Conservation (phyloP, 306 rosid genomes). For the Quercus ilex region DNA sequence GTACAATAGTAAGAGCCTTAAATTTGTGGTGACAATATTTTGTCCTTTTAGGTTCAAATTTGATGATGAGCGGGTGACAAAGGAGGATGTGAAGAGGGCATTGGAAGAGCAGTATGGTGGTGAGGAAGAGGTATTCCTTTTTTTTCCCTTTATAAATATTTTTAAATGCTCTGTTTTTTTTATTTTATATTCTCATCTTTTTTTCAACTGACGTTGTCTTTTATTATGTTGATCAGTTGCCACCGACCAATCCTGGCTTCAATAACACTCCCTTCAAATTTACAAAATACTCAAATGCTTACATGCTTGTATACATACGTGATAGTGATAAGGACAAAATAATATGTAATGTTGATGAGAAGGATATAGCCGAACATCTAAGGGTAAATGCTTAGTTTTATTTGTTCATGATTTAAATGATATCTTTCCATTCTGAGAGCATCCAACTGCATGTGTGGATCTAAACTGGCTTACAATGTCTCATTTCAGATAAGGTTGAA, state of each 20-base stretch:
- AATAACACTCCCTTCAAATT: conserved; percentile 84
- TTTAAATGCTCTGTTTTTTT: neutral
- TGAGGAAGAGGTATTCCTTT: conserved; percentile 73
- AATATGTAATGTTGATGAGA: conserved; percentile 84
- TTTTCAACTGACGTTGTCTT: conserved; percentile 13
- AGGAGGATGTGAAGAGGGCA: conserved; percentile 81
- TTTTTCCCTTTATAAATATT: neutral
- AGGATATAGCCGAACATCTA: conserved; percentile 81
- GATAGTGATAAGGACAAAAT: conserved; percentile 88
- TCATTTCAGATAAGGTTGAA: conserved; percentile 66
- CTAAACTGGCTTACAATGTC: conserved; percentile 8
- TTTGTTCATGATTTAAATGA: neutral
- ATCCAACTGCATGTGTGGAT: conserved; percentile 5
- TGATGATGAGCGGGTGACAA: conserved; percentile 92
- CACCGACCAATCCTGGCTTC: conserved; percentile 83
- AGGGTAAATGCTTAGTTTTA: conserved; percentile 48
- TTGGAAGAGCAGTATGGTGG: conserved; percentile 96
- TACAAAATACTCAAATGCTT: conserved; percentile 87
- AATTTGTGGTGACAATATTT: neutral
- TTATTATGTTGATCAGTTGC: conserved; percentile 52
- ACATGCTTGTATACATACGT: conserved; percentile 94
- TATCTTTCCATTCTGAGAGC: neutral
- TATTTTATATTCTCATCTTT: neutral
- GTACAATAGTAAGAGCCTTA: no score
- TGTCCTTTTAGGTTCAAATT: conserved; percentile 64